A percentile compares a stretch with the other conserved stretches of the same genome.
These are phyloP conservation scores for Populus pruinosa DNA, from an alignment of 345 rosid species.

Conservation along the genomic window DNA sequence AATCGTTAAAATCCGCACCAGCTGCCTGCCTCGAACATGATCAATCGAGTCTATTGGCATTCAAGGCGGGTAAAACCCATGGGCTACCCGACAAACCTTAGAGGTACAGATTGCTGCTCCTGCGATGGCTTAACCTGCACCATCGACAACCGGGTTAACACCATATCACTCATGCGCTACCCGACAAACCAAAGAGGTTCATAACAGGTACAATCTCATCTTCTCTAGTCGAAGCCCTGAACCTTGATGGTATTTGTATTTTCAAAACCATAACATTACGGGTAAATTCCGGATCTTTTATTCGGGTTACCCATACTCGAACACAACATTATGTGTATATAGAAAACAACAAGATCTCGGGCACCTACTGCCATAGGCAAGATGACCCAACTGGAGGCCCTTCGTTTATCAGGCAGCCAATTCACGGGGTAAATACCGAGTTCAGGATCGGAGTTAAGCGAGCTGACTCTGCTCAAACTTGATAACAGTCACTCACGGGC, in stretches of 20 bases:
- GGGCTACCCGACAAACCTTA: constrained; percentile 8
- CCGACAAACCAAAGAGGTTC: constrained; percentile 34
- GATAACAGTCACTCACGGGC: constrained; percentile 57
- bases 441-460: constrained; percentile 46
- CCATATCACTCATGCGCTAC: constrained; percentile 33
- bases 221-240: constrained; percentile 37
- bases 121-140: constrained; percentile 57
- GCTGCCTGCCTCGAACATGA: constrained; percentile 66
- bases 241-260: constrained; percentile 48
- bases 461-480: constrained; percentile 45
- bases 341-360: constrained; percentile 62
- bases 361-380: constrained; percentile 41
- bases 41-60: constrained; percentile 60
- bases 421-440: constrained; percentile 61
- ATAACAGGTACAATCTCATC: constrained; percentile 68
- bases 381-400: constrained; percentile 35
- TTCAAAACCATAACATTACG: constrained; percentile 45
- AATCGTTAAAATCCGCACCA: constrained; percentile 16
- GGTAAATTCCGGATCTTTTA: constrained; percentile 53
- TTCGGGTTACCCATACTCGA: constrained; percentile 48
- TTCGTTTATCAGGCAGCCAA: constrained; percentile 52
- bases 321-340: constrained; percentile 42
- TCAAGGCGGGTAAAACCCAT: constrained; percentile 63
- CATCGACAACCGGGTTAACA: constrained; percentile 40
- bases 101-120: constrained; percentile 51